Conservation (phyloP, 192 early-diverging fungal species). For the Coemansia sp. region DNA sequence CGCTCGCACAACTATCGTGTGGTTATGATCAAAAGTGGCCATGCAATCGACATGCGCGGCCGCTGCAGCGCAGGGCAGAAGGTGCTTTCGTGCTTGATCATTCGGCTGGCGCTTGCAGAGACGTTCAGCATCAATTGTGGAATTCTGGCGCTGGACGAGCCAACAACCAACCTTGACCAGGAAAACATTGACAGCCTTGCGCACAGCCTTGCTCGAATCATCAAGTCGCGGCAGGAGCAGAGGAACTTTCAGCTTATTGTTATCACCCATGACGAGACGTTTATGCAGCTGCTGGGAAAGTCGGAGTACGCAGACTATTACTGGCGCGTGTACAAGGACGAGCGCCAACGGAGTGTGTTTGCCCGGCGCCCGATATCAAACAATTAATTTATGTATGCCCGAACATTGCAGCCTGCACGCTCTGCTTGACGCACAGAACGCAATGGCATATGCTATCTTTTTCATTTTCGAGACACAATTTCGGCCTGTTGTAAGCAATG, state of each 20-base stretch:
- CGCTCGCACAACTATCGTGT: constrained; percentile 89
- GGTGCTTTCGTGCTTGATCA: constrained; percentile 93
- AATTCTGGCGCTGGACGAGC: constrained; percentile 93
- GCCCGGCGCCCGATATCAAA: constrained; percentile 41
- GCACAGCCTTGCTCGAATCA: constrained; percentile 73
- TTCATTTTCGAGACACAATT: too few species aligned
- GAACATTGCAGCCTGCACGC: too few species aligned
- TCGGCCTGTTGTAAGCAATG: too few species aligned
- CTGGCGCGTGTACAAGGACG: constrained; percentile 85
- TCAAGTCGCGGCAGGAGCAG: constrained; percentile 74
- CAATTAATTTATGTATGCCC: constrained; percentile 6
- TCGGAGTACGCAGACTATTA: constrained; percentile 84
- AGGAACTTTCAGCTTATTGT: constrained; percentile 95
- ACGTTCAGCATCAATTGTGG: constrained; percentile 92
- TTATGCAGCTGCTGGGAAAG: constrained; percentile 79
- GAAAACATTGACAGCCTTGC: constrained; percentile 88
- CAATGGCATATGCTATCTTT: not conserved
- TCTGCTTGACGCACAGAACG: too few species aligned
- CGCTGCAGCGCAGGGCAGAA: constrained; percentile 97
- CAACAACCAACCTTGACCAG: constrained; percentile 94
- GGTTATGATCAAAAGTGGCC: constrained; percentile 87
- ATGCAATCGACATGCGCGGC: constrained; percentile 90
- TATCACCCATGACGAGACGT: constrained; percentile 98
- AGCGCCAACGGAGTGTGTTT: constrained; percentile 48
- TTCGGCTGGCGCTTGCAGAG: constrained; percentile 93